Base-by-base conservation (phyloP, 2,329 filamentous ascomycete genomes). In the Pseudogymnoascus sp. region DNA sequence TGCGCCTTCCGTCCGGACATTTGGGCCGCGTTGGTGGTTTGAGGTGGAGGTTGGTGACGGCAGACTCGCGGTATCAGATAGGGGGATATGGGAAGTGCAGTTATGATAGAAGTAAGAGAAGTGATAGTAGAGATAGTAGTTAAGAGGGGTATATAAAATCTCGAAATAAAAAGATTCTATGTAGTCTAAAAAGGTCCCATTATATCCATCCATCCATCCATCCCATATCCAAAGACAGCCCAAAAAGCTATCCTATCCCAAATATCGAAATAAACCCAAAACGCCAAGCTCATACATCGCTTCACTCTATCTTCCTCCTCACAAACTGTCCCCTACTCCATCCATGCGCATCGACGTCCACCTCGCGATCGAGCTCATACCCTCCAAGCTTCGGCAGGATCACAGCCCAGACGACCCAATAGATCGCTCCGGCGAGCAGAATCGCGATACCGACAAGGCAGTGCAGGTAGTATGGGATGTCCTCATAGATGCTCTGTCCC, bases 301-400 rank as follows among this genome's bases (percentile, higher is more conserved):
- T 53, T n/a, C 31, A 53, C 46, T 53, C 46, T 12, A 53, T 53
- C 46, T 53, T 53, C 26, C 26, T 53, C 46, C 46, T 69, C 70
- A 72, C 75, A 69, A 87, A 86, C 2, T 82, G 77, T 62, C 76
- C 83, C 33, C 82, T 76, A 67, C 85, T 84, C 86, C 86, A 88
- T 1, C 86, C 85, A 70, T 88, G 85, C 43, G 83, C 78, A 65
- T 85, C 82, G 6, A 87, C 72, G 1, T 79, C 72, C 0, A 75
- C 78, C 72, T 86, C 81, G 63, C 81, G 78, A 2, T 84, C 78
- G 8, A 89, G 76, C 68, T 83, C 78, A 68, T 89, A 85, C 0
- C 70, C 69, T 12, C 82, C 82, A 33, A 84, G 65, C 69, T 76
- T 78, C 62, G 83, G 83, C 37, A 84, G 65, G 4, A 84, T 68